Conservation (phyloP, 805 yeast species). For the Teunomyces gatunensis region DNA sequence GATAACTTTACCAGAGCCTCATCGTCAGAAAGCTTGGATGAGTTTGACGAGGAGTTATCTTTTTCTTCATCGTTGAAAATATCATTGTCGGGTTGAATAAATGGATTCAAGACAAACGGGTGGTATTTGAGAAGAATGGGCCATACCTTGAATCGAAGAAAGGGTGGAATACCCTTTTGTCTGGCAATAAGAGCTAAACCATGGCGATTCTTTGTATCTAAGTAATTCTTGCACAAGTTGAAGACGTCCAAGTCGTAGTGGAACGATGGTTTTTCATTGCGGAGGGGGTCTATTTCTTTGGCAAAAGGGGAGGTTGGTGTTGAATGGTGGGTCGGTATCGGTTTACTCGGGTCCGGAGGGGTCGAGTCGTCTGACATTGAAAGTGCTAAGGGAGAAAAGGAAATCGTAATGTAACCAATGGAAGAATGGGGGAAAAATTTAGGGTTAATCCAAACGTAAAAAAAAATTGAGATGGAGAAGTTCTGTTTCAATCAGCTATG, state of each 20-base stretch:
- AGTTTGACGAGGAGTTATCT: conserved; percentile 5
- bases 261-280: conserved; percentile 21
- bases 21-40: background rate
- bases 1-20: background rate
- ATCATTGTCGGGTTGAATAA: conserved; percentile 58
- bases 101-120: conserved; percentile 80
- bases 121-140: conserved; percentile 77
- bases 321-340: background rate
- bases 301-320: background rate
- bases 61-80: conserved; percentile 16
- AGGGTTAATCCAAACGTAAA: background rate
- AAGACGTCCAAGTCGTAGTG: conserved; percentile 46
- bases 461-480: background rate
- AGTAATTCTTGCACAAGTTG: conserved; percentile 52
- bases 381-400: background rate
- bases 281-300: background rate
- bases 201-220: conserved; percentile 61
- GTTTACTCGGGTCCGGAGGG: background rate
- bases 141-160: conserved; percentile 77
- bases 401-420: background rate
- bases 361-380: conserved; percentile 5
- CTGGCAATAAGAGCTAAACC: conserved; percentile 79
- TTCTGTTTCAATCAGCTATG: conserved; percentile 1
- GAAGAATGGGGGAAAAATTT: background rate
- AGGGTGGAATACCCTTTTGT: conserved; percentile 82